A percentile compares a stretch with the other conserved stretches of the same genome.
phyloP scores from a whole-genome alignment of 2,329 filamentous ascomycete species.

The Ophiostoma himal-ulmi region DNA sequence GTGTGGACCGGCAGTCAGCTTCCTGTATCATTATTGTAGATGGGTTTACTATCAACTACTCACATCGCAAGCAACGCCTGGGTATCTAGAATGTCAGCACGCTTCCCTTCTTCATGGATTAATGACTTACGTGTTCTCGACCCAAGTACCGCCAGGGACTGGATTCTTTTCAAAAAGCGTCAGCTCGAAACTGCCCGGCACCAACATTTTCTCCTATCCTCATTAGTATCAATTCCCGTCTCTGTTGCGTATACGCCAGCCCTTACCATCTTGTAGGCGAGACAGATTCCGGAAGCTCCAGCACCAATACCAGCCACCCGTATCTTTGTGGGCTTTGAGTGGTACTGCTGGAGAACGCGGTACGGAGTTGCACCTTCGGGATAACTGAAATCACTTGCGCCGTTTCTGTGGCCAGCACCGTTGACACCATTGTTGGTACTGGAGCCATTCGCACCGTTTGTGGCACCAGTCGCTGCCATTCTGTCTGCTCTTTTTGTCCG shows the following conservation, averaged over 20 bases:
- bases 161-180: conserved; percentile 45
- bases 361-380: conserved; percentile 30
- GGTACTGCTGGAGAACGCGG: conserved; percentile 32
- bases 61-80: background rate
- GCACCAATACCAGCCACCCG: conserved; percentile 39
- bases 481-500: background rate
- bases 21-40: background rate
- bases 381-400: conserved; percentile 19
- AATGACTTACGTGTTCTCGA: conserved; percentile 39
- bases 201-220: conserved; percentile 31
- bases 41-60: background rate
- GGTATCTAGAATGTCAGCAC: background rate
- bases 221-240: background rate
- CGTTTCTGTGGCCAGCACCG: background rate
- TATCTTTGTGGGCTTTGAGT: conserved; percentile 35
- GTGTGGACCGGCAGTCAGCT: conserved; percentile 21
- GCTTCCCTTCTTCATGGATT: background rate
- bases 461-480: background rate
- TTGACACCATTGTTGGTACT: background rate
- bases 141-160: conserved; percentile 46
- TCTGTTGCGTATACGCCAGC: background rate
- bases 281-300: conserved; percentile 42
- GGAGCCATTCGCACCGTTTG: background rate
- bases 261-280: conserved; percentile 40
- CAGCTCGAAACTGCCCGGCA: conserved; percentile 36